Base-by-base conservation (phyloP, 1,139 yeast species). In the Insectozyma bohioensis region DNA sequence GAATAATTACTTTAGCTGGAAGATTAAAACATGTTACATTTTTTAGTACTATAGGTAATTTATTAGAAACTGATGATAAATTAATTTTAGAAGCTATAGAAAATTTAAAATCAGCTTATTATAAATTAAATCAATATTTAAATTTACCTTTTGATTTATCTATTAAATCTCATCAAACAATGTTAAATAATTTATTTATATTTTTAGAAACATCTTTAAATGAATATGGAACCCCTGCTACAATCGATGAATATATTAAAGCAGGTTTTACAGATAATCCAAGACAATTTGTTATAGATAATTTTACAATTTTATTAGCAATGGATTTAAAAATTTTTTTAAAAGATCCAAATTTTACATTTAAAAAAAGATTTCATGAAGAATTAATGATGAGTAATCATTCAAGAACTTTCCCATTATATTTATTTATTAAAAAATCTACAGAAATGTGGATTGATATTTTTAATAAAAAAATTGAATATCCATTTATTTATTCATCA, bases 301-400 rank as follows among this genome's bases (percentile, higher is more conserved):
- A 68, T 40, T 72, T 68, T 46, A 44, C 68, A 30, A 48, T 68
- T 33, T 55, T 67, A 43, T 52, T 63, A 36, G 67, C 78, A 9
- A 64, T 75, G 64, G 78, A 75, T 47, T 57, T 76, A 38, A 63
- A 70, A 47, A 64, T 72, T 31, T 75, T 75, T 49, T 58, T 78
- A 28, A 71, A 71, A 41, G 77, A 70, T 46, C 71, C 80, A 9
- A 76, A 76, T 51, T 71, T 74, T 53, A 59, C 78, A 0, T 76
- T 78, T 51, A 75, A 74, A 38, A 79, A 79, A 55, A 57, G 67
- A 29, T 73, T 72, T 49, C 78, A 75, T 41, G 83, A 79, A 49
- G 82, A 78, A 45, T 61, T 75, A 37, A 68, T 78, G 68, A 56
- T 60, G 61, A 65, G 71, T 43, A 67, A 67, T 43, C 72, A 67